These are phyloP conservation scores for Pluteus cervinus DNA, from an alignment of 768 basidiomycete species.

Conservation along the genomic window DNA sequence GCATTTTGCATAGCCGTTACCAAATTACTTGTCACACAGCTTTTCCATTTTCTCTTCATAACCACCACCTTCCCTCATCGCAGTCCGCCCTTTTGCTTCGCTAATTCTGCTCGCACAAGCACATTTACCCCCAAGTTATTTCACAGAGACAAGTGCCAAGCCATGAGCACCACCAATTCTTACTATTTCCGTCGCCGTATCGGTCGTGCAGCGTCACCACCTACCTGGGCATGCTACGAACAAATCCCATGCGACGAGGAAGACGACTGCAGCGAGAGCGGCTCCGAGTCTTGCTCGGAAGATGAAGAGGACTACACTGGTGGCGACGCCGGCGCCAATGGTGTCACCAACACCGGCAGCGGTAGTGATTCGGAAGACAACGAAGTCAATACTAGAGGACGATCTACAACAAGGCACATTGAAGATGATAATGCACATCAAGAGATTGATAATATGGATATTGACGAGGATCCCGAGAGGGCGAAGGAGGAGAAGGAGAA, in stretches of 20 bases:
- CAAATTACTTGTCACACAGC: not conserved
- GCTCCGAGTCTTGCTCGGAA: constrained; percentile 65
- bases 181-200: constrained; percentile 66
- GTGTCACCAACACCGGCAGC: constrained; percentile 10
- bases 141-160: not conserved
- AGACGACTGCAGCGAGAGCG: constrained; percentile 54
- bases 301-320: constrained; percentile 60
- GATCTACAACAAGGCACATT: constrained; percentile 21
- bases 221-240: constrained; percentile 88
- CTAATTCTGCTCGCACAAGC: constrained; percentile 1
- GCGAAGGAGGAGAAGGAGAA: constrained; percentile 20
- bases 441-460: constrained; percentile 44
- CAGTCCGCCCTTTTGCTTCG: constrained; percentile 4
- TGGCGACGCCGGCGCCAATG: constrained; percentile 10
- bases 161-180: constrained; percentile 35
- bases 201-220: constrained; percentile 77
- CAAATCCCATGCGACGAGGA: constrained; percentile 73
- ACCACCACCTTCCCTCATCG: not conserved
- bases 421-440: constrained; percentile 18
- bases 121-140: not conserved
- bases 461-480: constrained; percentile 51
- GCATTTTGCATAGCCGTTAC: not conserved
- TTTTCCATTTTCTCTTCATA: constrained; percentile 6
- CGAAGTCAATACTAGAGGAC: constrained; percentile 14
- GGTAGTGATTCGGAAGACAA: constrained; percentile 28